phyloP scores from a whole-genome alignment of 1,284 basidiomycete genomes.

The Laetiporus sulphureus region DNA sequence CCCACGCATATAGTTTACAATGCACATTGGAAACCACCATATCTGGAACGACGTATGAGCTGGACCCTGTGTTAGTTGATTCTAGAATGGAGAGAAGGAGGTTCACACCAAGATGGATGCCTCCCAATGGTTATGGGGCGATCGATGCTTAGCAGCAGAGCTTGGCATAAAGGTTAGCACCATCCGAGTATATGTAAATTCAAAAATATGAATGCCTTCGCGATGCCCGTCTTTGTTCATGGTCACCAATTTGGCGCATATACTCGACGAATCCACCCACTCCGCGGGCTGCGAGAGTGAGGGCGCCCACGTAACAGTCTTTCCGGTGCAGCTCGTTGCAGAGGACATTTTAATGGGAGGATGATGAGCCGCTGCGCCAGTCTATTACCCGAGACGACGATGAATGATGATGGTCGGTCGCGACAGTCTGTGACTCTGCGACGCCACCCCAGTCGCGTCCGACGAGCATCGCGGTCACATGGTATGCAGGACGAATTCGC shows the following conservation, averaged over 20 bases:
- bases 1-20: constrained; percentile 74
- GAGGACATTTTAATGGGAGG: too few species aligned
- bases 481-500: too few species aligned
- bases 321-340: too few species aligned
- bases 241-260: constrained; percentile 69
- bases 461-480: too few species aligned
- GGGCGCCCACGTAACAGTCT: too few species aligned
- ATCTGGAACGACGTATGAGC: constrained; percentile 45
- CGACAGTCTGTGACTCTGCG: too few species aligned
- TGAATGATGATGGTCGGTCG: too few species aligned
- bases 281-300: constrained; percentile 3
- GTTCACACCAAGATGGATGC: constrained; percentile 34
- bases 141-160: constrained; percentile 44
- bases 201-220: constrained; percentile 40
- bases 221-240: constrained; percentile 42
- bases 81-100: not conserved
- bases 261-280: constrained; percentile 10
- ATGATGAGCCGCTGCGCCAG: too few species aligned
- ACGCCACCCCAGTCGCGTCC: too few species aligned
- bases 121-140: constrained; percentile 63
- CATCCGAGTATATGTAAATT: not conserved
- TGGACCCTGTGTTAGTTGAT: constrained; percentile 15
- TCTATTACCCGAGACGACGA: too few species aligned
- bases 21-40: constrained; percentile 58
- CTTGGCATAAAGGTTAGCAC: constrained; percentile 11